A percentile compares a stretch with the other conserved stretches of the same genome.
These are phyloP conservation scores for Podosphaera xanthii DNA, from an alignment of 2,329 filamentous ascomycete species.

Conservation along the genomic window DNA sequence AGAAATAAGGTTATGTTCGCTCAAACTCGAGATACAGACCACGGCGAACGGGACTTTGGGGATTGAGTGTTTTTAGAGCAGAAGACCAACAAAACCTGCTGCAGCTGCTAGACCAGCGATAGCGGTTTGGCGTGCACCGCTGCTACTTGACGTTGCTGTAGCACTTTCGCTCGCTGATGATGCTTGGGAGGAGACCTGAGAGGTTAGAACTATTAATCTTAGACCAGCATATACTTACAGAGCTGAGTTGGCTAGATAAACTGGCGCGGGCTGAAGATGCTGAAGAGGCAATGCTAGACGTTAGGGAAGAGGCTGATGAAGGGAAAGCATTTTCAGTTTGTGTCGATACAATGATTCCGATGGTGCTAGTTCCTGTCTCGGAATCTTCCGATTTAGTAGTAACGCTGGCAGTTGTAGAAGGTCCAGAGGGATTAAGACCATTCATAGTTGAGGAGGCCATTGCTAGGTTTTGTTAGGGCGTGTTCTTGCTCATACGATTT, in stretches of 20 bases:
- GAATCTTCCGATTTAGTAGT: slow-evolving; percentile 9
- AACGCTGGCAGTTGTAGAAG: slow-evolving; percentile 4
- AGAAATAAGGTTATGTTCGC: too few relatives aligned
- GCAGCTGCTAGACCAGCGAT: slow-evolving; percentile 12
- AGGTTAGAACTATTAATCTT: neutral
- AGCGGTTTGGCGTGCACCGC: slow-evolving; percentile 11
- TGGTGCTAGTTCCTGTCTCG: slow-evolving; percentile 7
- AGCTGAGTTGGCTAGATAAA: slow-evolving; percentile 1
- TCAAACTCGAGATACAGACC: too few relatives aligned
- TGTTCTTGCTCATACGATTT: neutral
- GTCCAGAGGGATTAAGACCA: slow-evolving; percentile 3
- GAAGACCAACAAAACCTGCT: slow-evolving; percentile 14
- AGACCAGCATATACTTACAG: neutral
- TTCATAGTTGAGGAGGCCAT: neutral
- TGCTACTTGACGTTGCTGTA: slow-evolving; percentile 7
- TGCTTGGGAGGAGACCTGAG: neutral
- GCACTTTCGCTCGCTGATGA: slow-evolving; percentile 1
- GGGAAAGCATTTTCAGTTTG: slow-evolving; percentile 1
- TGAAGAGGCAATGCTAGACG: slow-evolving; percentile 2
- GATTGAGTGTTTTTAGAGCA: slow-evolving; percentile 9
- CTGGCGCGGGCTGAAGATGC: slow-evolving; percentile 4
- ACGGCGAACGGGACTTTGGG: too few relatives aligned
- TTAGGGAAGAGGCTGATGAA: slow-evolving; percentile 3
- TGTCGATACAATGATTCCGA: slow-evolving; percentile 2
- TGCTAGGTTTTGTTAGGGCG: neutral